Evolutionary conservation across 148 eudicot genomes (phyloP), one percentile per base, ranked within the genome.

Genomic region (Rheum nobile): DNA sequence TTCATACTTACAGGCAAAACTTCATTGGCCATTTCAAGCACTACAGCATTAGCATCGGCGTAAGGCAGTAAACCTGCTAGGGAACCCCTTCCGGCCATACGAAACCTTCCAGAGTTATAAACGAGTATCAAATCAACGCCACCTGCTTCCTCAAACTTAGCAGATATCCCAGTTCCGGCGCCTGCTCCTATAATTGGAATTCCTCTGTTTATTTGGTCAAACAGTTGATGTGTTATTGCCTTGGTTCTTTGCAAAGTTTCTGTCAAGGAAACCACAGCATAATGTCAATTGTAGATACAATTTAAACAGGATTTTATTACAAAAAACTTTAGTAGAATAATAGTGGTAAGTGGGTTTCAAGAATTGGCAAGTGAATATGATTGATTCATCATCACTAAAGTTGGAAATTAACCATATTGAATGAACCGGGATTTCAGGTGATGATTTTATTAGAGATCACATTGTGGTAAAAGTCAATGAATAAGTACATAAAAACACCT

Each of bases 81-180:
- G 46, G 99, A 95, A 50, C 99, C 99, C 70, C 99, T 90, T 81
- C 99, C 99, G 26, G 99, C 99, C 99, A 95, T 95, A 43, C 99
- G 84, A 76, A 95, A 95, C 75, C 96, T 88, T 72, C 99, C 99
- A 8, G 99, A 92, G 81, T 95, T 95, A 82, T 95, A 92, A 71
- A 95, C 75, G 55, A 95, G 87, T 32, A 95, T 89, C 80, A 92
- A 81, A 83, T 95, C 99, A 17, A 95, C 91, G 6, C 99, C 99
- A 68, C 99, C 99, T 59, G 84, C 96, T 86, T 95, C 97, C 87
- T 95, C 99, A 90, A 95, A 92, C 82, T 95, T 95, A 43, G 99
- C 99, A 21, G 99, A 95, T 79, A 95, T 95, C 48, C 99, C 99
- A 41, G 97, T 95, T 75, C 99, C 99, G n/a, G 97, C 99, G 72